A percentile compares a stretch with the other conserved stretches of the same genome.
These are phyloP conservation scores for Powellomyces hirtus DNA, from an alignment of 192 early-diverging fungal species.

Conservation along the genomic window DNA sequence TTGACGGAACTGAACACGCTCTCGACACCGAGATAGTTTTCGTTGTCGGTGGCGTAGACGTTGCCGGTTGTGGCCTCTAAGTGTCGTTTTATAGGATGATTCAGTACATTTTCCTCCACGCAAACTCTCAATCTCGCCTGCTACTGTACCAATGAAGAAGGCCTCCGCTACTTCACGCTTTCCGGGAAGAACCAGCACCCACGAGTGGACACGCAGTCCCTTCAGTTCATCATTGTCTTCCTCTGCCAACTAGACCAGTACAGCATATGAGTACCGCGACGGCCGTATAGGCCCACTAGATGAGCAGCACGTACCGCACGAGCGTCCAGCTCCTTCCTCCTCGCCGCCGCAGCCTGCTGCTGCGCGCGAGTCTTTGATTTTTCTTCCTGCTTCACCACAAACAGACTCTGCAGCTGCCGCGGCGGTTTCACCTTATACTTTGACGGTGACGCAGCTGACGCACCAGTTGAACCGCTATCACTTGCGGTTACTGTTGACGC, in stretches of 20 bases:
- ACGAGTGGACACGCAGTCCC: constrained; percentile 56
- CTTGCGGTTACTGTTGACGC: not conserved
- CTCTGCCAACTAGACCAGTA: constrained; percentile 11
- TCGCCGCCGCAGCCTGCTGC: constrained; percentile 34
- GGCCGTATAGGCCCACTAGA: not conserved
- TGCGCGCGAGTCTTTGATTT: constrained; percentile 22
- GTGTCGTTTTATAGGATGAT: no score
- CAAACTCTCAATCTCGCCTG: no score
- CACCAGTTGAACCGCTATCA: not conserved
- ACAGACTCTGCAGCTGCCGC: constrained; percentile 43
- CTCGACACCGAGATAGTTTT: constrained; percentile 57
- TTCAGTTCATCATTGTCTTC: constrained; percentile 58
- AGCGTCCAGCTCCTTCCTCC: constrained; percentile 28
- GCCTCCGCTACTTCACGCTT: constrained; percentile 57
- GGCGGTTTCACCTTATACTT: constrained; percentile 53
- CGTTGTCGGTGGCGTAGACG: constrained; percentile 47
- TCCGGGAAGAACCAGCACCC: constrained; percentile 59
- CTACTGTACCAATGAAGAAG: constrained; percentile 55
- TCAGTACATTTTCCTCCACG: no score
- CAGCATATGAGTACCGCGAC: not conserved
- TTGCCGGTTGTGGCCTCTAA: constrained; percentile 51
- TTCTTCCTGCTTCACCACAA: constrained; percentile 53
- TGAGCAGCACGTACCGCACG: constrained; percentile 23
- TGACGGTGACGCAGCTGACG: not conserved
- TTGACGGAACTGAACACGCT: constrained; percentile 56